Evolutionary conservation across 148 eudicot species (phyloP).

Genomic region (Persicaria tinctoria): DNA sequence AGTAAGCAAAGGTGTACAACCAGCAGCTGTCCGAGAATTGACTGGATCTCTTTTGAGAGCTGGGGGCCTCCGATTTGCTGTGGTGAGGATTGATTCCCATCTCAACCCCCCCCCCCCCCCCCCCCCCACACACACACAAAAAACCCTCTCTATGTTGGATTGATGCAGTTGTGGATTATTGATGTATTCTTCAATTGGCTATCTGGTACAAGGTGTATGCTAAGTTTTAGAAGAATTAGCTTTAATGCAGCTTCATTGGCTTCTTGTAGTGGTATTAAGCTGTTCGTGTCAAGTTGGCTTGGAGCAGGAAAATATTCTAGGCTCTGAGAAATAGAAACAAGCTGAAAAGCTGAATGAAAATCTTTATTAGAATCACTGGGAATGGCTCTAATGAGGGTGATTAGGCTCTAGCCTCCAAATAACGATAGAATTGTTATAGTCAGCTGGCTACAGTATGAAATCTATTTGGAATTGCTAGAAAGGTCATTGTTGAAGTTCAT

Average conservation of each 20-base stretch:
- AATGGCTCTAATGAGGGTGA: constrained; percentile 1
- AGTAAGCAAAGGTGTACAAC: constrained; percentile 28
- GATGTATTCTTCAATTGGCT: neutral
- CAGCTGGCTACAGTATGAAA: neutral
- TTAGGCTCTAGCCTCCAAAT: neutral
- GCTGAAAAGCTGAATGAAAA: neutral
- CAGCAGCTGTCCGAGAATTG: constrained; percentile 62
- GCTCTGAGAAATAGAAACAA: neutral
- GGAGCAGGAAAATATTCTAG: neutral
- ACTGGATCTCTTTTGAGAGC: constrained; percentile 57
- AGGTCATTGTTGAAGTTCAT: neutral
- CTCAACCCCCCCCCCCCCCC: no score
- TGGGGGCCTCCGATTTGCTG: constrained; percentile 74
- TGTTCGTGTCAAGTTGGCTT: neutral
- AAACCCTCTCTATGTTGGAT: neutral
- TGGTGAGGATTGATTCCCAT: constrained; percentile 30
- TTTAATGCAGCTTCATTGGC: no score
- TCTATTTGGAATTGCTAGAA: neutral
- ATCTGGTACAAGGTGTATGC: neutral
- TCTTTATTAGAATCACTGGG: neutral
- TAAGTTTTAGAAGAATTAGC: neutral
- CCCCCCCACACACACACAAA: neutral
- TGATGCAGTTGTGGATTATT: neutral
- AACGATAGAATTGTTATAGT: neutral
- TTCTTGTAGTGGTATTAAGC: neutral